Base-by-base conservation (phyloP, 108 stramenopile genomes). In the Parmales sp. region DNA sequence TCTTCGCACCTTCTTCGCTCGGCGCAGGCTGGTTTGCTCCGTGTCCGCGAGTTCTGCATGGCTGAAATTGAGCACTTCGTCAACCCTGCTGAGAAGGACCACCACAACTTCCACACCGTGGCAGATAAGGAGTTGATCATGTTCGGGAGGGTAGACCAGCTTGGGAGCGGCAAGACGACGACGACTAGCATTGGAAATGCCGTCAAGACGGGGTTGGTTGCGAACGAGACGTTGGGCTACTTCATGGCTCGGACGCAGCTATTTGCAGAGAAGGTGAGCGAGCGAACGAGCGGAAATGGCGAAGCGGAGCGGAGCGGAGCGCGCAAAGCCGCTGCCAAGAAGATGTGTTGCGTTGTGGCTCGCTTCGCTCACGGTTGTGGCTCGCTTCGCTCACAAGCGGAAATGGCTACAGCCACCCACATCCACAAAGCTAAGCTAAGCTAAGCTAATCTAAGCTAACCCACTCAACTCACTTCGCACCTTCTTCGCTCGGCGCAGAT, bases 61-160 rank as follows among this genome's bases (percentile, higher is more conserved):
- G 97, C 88, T 38, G 92, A 99, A 78, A 99, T 99, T 67, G 99
- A 99, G 73, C 99, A 99, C 75, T 99, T 99, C 80, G 95, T 98
- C 63, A 87, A 99, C 70, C 99, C 99, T 1, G 83, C 87, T 41
- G 90, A 98, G 72, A 99, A 99, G 85, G 77, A 82, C 38, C 97
- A 99, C 75, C 91, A 93, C 60, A 93, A 83, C 60, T 98, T 99
- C 71, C 43, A 83, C 20, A 63, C 76, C 23, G 87, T 99, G n/a
- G 82, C 86, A 0, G 76, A 80, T 70, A 91, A 93, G 77, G 80
- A 76, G 60, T 75, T 98, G 26, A 89, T 84, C 31, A 82, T 95
- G 39, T 96, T 96, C 74, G 89, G 88, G 36, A 74, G 87, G 18
- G 97, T 96, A 41, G 96, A 95, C 74, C 98, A 99, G 80, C 80